These are phyloP conservation scores for Mycena vulgaris DNA, from an alignment of 768 basidiomycete species.

Conservation along the genomic window DNA sequence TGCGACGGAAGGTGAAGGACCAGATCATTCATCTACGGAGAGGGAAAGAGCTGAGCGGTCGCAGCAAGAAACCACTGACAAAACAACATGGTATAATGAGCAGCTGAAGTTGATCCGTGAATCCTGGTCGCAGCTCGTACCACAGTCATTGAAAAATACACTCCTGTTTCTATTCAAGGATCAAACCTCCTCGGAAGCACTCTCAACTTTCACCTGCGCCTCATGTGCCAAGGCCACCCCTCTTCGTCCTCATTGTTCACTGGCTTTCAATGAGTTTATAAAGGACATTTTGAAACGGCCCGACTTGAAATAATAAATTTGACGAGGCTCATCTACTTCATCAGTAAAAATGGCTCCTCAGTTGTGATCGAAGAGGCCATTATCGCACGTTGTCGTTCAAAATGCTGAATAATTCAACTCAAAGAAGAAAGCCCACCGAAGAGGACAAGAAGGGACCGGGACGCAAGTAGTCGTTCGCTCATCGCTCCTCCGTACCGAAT, in stretches of 20 bases:
- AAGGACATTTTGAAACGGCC: background rate
- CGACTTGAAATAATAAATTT: too few species aligned
- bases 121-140: slow-evolving; percentile 23
- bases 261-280: background rate
- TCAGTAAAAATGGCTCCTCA: slow-evolving; percentile 10
- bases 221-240: background rate
- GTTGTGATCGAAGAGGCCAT: too few species aligned
- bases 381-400: too few species aligned
- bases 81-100: background rate
- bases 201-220: too few species aligned
- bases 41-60: slow-evolving; percentile 2
- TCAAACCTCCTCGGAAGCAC: slow-evolving; percentile 7
- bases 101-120: background rate
- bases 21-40: background rate
- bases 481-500: too few species aligned
- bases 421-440: too few species aligned
- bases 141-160: slow-evolving; percentile 16
- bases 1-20: background rate
- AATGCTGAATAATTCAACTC: too few species aligned
- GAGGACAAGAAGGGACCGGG: too few species aligned
- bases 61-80: background rate
- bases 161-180: slow-evolving; percentile 10
- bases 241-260: background rate
- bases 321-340: background rate
- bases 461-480: too few species aligned